Conservation (phyloP, 2,329 filamentous ascomycete genomes). For the Stagonosporopsis cucurbitacearum region DNA sequence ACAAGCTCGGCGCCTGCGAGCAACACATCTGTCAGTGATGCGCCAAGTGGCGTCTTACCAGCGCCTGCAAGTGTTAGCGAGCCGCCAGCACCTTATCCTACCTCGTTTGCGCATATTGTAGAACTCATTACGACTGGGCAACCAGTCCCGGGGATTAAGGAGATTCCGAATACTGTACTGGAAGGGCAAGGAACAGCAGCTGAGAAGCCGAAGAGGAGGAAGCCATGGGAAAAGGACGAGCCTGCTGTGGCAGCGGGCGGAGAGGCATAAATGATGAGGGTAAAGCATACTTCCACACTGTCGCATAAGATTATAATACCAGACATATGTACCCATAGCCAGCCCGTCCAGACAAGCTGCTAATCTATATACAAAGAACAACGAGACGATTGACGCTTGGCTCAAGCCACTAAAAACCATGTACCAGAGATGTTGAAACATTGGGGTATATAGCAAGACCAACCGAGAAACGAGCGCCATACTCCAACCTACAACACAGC, state of each 20-base stretch:
- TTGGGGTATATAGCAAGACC: conserved; percentile 38
- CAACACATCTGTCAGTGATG: conserved; percentile 2
- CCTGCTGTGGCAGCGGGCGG: background rate
- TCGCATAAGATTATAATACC: conserved; percentile 2
- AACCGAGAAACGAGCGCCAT: conserved; percentile 13
- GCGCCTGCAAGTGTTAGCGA: conserved; percentile 30
- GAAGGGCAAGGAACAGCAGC: conserved; percentile 69
- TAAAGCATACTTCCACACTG: background rate
- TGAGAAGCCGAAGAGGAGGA: conserved; percentile 61
- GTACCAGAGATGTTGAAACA: conserved; percentile 24
- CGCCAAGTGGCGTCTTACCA: conserved; percentile 32
- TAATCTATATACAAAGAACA: background rate
- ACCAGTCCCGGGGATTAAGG: conserved; percentile 83
- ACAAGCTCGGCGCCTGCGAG: background rate
- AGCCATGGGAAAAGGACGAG: conserved; percentile 80
- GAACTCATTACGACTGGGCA: conserved; percentile 82
- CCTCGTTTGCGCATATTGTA: conserved; percentile 83
- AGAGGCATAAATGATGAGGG: background rate
- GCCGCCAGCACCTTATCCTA: conserved; percentile 73
- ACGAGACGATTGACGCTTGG: background rate
- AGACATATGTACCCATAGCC: background rate
- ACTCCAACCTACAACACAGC: conserved; percentile 42
- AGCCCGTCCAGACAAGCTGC: conserved; percentile 16
- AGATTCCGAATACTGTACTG: conserved; percentile 82
- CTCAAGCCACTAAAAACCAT: background rate